A percentile compares a stretch with the other conserved stretches of the same genome.
These are phyloP conservation scores for Anisodus tanguticus DNA, from an alignment of 257 asterid species.

Conservation along the genomic window DNA sequence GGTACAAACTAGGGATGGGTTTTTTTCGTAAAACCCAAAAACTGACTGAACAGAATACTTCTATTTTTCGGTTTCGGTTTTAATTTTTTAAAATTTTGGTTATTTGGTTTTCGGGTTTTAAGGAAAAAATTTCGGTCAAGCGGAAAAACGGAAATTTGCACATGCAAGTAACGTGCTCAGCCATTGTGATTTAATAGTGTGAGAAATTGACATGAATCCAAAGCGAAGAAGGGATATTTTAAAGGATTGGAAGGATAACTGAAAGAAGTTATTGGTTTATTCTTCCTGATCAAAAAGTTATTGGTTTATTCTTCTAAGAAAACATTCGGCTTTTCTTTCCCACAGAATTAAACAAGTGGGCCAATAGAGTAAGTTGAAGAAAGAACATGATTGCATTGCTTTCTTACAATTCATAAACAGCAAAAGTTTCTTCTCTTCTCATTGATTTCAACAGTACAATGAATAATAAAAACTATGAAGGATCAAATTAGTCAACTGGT, in stretches of 20 bases:
- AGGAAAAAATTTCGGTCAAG: no score
- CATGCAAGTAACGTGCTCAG: neutral
- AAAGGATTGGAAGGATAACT: neutral
- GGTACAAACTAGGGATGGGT: neutral
- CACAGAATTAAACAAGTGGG: neutral
- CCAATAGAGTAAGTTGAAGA: neutral
- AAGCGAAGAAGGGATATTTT: neutral
- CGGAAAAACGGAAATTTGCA: no score
- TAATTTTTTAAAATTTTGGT: neutral
- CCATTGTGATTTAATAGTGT: neutral
- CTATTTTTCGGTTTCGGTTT: neutral
- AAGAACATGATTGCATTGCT: neutral
- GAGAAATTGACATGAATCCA: conserved; percentile 16
- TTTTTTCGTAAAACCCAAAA: neutral
- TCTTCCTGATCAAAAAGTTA: neutral
- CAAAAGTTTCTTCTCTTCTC: neutral
- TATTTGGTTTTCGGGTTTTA: neutral
- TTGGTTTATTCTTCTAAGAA: neutral
- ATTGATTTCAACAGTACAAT: neutral
- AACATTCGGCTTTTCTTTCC: neutral
- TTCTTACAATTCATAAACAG: neutral
- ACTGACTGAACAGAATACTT: neutral
- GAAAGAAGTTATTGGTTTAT: neutral
- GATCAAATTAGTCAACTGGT: conserved; percentile 25
- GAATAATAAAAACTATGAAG: conserved; percentile 16